Conservation (phyloP, 768 basidiomycete species). For the Nidularia pulvinata region DNA sequence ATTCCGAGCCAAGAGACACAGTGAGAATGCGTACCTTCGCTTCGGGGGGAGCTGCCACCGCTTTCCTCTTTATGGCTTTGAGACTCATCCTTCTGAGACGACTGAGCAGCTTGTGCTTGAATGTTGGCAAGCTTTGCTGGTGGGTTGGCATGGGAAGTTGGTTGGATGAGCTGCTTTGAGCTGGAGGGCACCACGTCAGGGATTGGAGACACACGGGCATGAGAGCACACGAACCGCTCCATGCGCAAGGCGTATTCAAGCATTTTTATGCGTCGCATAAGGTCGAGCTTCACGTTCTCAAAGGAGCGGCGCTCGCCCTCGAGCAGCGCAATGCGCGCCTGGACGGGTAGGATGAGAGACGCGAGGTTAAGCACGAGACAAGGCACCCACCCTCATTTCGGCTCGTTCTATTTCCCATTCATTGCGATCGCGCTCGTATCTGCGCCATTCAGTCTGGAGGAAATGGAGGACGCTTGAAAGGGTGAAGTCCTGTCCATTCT, state of each 20-base stretch:
- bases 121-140: constrained; percentile 66
- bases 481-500: constrained; percentile 90
- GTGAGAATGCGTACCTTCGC: constrained; percentile 59
- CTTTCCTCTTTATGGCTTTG: constrained; percentile 79
- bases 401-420: constrained; percentile 99
- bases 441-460: constrained; percentile 96
- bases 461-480: constrained; percentile 96
- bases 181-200: constrained; percentile 46
- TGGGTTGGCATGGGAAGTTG: constrained; percentile 54
- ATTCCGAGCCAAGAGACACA: not conserved
- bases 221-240: constrained; percentile 72
- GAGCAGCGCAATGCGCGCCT: constrained; percentile 96
- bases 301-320: constrained; percentile 97
- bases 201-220: constrained; percentile 9
- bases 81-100: constrained; percentile 70
- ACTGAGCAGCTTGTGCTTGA: constrained; percentile 48
- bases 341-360: constrained; percentile 15
- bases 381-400: constrained; percentile 88
- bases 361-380: constrained; percentile 18
- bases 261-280: constrained; percentile 98
- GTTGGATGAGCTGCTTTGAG: constrained; percentile 77
- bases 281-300: constrained; percentile 95
- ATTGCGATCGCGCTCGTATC: constrained; percentile 97
- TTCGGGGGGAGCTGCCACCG: constrained; percentile 80
- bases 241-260: constrained; percentile 95